phyloP scores from a whole-genome alignment of 371 early-diverging fungal genomes.

The Saksenaea vasiformis region DNA sequence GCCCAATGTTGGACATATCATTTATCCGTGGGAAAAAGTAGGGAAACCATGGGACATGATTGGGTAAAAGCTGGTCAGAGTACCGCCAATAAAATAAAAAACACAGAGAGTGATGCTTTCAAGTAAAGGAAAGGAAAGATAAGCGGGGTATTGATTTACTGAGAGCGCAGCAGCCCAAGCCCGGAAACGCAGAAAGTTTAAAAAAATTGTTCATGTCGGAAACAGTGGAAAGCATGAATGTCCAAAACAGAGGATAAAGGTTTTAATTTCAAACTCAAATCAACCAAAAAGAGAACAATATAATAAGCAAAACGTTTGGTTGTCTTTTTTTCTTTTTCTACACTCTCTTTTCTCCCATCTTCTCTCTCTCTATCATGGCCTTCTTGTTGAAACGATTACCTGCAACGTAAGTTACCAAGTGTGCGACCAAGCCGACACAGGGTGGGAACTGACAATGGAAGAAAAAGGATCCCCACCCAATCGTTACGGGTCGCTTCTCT shows the following conservation, averaged over 20 bases:
- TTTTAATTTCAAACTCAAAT: background rate
- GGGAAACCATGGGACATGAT: background rate
- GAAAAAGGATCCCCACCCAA: background rate
- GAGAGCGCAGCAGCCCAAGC: too few relatives aligned
- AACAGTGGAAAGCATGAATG: background rate
- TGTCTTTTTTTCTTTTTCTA: background rate
- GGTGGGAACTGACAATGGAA: too few relatives aligned
- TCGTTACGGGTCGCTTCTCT: background rate
- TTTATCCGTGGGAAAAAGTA: background rate
- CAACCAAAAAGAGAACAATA: background rate
- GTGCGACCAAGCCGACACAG: too few relatives aligned
- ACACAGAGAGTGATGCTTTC: too few relatives aligned
- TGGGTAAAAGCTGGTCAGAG: background rate
- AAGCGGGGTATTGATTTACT: too few relatives aligned
- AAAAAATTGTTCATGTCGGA: background rate
- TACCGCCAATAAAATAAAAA: too few relatives aligned
- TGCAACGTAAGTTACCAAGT: background rate
- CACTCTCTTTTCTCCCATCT: background rate
- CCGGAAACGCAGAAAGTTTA: too few relatives aligned
- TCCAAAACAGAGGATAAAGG: background rate
- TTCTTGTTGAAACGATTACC: background rate
- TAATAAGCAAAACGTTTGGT: background rate
- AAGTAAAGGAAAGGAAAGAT: too few relatives aligned
- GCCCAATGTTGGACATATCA: background rate
- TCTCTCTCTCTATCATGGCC: background rate